Evolutionary conservation across 2,329 filamentous ascomycete species (phyloP).

Genomic region (Cryphonectria japonica): DNA sequence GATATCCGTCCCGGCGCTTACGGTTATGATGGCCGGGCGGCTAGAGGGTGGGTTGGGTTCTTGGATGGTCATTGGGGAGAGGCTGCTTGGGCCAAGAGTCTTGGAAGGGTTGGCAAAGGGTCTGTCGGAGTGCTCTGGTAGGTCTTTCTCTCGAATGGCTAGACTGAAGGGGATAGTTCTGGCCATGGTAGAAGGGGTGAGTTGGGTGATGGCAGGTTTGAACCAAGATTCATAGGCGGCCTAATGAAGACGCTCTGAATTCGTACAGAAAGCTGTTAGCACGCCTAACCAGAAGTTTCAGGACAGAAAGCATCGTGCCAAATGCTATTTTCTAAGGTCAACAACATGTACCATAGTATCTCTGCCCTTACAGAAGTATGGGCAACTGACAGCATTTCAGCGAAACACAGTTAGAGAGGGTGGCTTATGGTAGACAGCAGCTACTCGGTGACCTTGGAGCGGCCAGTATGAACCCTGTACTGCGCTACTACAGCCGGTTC

Average conservation of each 20-base stretch:
- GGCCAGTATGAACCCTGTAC: neutral
- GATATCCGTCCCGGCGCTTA: slow-evolving; percentile 14
- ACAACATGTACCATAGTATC: no score
- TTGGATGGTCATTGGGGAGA: slow-evolving; percentile 12
- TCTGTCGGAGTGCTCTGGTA: neutral
- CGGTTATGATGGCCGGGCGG: slow-evolving; percentile 20
- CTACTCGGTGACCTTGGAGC: neutral
- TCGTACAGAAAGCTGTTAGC: neutral
- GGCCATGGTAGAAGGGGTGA: neutral
- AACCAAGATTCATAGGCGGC: neutral
- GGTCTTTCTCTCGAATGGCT: neutral
- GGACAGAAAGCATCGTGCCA: neutral
- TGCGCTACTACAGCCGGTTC: neutral
- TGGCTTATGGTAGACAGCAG: neutral
- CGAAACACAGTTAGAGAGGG: neutral
- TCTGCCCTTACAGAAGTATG: neutral
- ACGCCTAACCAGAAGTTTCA: neutral
- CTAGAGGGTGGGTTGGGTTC: slow-evolving; percentile 3
- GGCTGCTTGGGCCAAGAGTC: neutral
- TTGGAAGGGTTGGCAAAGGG: neutral
- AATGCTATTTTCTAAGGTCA: no score
- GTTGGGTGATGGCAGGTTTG: neutral
- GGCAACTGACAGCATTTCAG: neutral
- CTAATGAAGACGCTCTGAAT: neutral
- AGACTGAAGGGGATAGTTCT: neutral